phyloP scores from a whole-genome alignment of 2,329 filamentous ascomycete genomes.

The Fusarium agapanthi region DNA sequence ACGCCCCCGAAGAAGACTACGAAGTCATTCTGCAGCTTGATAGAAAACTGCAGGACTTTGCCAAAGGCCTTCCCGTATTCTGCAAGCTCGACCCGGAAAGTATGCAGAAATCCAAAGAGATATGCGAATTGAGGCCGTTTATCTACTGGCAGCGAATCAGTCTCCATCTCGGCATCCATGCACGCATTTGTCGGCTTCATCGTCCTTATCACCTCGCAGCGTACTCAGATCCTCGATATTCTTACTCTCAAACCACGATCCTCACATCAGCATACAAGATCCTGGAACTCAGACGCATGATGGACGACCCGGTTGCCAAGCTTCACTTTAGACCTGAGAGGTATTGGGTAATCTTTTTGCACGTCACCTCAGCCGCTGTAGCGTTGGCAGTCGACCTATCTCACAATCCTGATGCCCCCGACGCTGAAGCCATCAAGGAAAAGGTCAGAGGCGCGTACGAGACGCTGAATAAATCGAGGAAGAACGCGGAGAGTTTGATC shows the following conservation, averaged over 20 bases:
- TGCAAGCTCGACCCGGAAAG: background rate
- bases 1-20: background rate
- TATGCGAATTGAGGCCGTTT: background rate
- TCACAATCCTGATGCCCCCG: background rate
- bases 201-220: constrained; percentile 2
- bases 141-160: constrained; percentile 2
- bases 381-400: background rate
- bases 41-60: background rate
- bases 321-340: background rate
- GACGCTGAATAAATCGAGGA: background rate
- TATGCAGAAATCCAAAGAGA: too few relatives aligned
- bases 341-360: background rate
- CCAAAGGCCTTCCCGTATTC: background rate
- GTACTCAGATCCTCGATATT: background rate
- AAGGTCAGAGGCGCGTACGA: background rate
- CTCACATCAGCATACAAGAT: background rate
- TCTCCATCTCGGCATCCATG: background rate
- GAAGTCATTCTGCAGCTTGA: background rate
- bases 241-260: background rate
- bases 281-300: background rate
- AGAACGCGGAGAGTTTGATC: background rate
- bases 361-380: background rate
- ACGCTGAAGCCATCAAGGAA: background rate
- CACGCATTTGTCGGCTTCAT: constrained; percentile 1
- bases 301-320: background rate